Evolutionary conservation across 2,329 filamentous ascomycete genomes (phyloP), one percentile per base, ranked within the genome.

Genomic region (Microascus cirrosus): DNA sequence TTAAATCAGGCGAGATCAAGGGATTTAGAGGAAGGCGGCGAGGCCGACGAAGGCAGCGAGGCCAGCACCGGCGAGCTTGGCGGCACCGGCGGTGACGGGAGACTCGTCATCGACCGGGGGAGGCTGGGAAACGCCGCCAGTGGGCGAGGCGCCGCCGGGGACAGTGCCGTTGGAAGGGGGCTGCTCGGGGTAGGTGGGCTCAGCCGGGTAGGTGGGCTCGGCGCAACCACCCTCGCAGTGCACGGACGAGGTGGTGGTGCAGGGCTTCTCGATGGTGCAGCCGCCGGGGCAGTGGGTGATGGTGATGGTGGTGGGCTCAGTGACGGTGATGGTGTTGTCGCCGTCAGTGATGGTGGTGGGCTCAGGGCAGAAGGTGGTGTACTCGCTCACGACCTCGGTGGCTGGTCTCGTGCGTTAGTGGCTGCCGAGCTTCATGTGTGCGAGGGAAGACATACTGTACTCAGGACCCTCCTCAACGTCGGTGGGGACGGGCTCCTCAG

Each of bases 281-380:
- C 56, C 56, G 22, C 56, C 56, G 65, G 84, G 81, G 80, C 85
- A 87, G 78, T 86, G 77, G 66, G 82, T 82, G 78, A 88, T 81
- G 75, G 85, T 88, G 71, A 87, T 72, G 70, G 83, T 85, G 70
- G 83, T 85, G 69, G 85, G 73, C 74, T 79, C 75, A 63, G 84
- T 84, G 73, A 90, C 76, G 65, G 80, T 86, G 79, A 87, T 88
- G 73, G 85, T 88, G 70, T 79, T 76, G 73, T 73, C 76, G 69
- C 78, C 80, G 74, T 86, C 77, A 67, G 79, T 81, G 72, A 89
- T 73, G 65, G 76, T 71, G 65, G 86, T 89, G 63, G 86, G 71
- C 64, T 68, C 76, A 24, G 87, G 85, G 83, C 87, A 90, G 82
- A 79, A 89, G 69, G 86, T 90, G 73, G 80, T 84, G 76, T 82